Percentiles rank a stretch among this genome's conserved stretches.
Conservation (phyloP, 768 basidiomycete genomes). For the Hemileccinum impolitum region DNA sequence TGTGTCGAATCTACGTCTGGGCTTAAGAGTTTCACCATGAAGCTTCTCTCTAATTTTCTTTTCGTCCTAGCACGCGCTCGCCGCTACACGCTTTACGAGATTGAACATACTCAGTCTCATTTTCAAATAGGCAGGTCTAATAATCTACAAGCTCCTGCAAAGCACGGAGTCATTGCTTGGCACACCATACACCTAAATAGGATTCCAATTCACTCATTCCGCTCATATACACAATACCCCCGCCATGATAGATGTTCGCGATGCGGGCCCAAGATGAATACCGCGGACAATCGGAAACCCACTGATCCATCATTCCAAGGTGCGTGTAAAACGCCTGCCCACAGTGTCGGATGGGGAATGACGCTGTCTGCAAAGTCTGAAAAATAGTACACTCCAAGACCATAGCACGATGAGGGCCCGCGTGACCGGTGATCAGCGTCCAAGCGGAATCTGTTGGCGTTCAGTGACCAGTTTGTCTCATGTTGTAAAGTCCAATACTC, state of each 20-base stretch:
- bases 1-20: too few relatives aligned
- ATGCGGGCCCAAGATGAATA: conserved; percentile 13
- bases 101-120: too few relatives aligned
- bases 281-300: conserved; percentile 5
- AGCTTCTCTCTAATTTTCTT: too few relatives aligned
- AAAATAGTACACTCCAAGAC: too few relatives aligned
- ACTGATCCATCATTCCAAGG: conserved; percentile 29
- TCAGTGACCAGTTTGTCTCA: not conserved
- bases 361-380: too few relatives aligned
- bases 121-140: not conserved
- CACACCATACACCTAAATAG: not conserved
- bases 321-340: conserved; percentile 25
- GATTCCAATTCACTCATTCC: not conserved
- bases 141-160: too few relatives aligned
- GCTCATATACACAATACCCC: conserved; percentile 24
- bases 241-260: conserved; percentile 23
- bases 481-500: not conserved
- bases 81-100: too few relatives aligned
- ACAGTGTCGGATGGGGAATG: conserved; percentile 19
- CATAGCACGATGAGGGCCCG: too few relatives aligned
- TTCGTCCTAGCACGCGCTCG: too few relatives aligned
- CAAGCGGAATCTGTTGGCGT: not conserved
- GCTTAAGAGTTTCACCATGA: too few relatives aligned
- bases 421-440: too few relatives aligned
- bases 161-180: too few relatives aligned